Base-by-base conservation (phyloP, 176 grass and related monocot genomes). In the Ensete ventricosum region DNA sequence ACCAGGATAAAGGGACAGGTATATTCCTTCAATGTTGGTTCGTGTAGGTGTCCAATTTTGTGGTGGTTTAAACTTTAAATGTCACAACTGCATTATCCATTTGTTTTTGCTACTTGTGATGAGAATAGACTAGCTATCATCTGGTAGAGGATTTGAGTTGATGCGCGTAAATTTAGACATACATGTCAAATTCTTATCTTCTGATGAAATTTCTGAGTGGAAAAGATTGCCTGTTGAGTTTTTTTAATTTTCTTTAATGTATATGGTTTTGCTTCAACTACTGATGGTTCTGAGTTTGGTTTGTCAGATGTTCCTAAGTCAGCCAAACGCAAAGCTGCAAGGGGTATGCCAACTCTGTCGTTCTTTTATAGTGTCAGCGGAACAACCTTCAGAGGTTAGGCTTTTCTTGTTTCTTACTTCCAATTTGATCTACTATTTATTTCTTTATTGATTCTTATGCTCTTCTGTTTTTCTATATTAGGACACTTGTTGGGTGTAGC, bases 341-440 rank as follows among this genome's bases (percentile, higher is more conserved):
- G 88, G 67, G 86, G 84, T 17, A 88, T 99, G 84, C 70, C 90
- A 53, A 79, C 71, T 77, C 66, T 81, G 73, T 73, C 89, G n/a
- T 94, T 85, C 75, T 78, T 86, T 62, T 88, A 75, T 55, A 82
- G 88, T 83, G 95, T 99, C 57, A 76, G 86, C 62, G 89, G 82
- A 87, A 91, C 95, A 81, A 99, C 95, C 54, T 78, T 94, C 72
- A 89, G 87, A 88, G 90, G 95, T 94, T 50, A 74, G 65, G 58
- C 80, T 73, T 43, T 80, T 29, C 34, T 71, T 77, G 26, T 1
- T 5, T 29, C 19, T 54, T 52, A 21, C 20, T 13, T 55, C 9
- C 27, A 7, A 70, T 54, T 26, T 2, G 11, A 78, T 10, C 14
- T 78, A 12, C 9, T 79, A 63, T 80, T 59, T 16, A 51, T 25